These are phyloP conservation scores for Sporothrix protearum DNA, from an alignment of 2,329 filamentous ascomycete species.

Conservation along the genomic window DNA sequence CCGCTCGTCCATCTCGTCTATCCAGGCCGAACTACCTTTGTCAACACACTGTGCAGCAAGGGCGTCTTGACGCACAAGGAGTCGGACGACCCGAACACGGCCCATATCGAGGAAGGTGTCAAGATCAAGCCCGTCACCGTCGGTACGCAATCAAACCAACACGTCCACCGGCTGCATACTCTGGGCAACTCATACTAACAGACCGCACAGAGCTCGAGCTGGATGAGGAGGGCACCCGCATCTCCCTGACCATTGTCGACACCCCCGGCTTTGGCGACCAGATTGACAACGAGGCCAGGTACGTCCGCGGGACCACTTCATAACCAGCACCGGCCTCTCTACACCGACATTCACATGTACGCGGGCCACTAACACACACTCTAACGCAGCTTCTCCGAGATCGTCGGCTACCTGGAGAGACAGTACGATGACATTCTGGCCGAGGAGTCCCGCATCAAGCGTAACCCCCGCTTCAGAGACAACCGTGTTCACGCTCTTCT, in stretches of 20 bases:
- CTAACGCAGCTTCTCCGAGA: constrained; percentile 78
- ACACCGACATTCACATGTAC: too few species aligned
- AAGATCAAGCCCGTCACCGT: constrained; percentile 99
- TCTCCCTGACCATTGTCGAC: constrained; percentile 97
- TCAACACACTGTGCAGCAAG: constrained; percentile 98
- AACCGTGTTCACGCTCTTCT: constrained; percentile 97
- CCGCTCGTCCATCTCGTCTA: constrained; percentile 38
- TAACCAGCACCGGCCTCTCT: neutral
- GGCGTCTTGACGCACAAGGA: constrained; percentile 88
- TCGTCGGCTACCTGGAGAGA: constrained; percentile 95
- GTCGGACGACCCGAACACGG: constrained; percentile 80
- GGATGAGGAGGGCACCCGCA: constrained; percentile 96
- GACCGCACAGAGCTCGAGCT: constrained; percentile 72
- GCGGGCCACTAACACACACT: neutral
- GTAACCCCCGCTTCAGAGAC: constrained; percentile 99
- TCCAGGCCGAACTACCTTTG: constrained; percentile 96
- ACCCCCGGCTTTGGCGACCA: constrained; percentile 98
- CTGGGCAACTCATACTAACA: constrained; percentile 33
- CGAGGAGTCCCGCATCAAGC: constrained; percentile 99
- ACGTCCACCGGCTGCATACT: neutral
- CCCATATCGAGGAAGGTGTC: constrained; percentile 92
- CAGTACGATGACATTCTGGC: constrained; percentile 99
- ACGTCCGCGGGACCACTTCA: constrained; percentile 33
- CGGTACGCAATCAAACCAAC: constrained; percentile 49
- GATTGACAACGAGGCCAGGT: constrained; percentile 98